Conservation (phyloP, 2,329 filamentous ascomycete species). For the Fusarium sp. region DNA sequence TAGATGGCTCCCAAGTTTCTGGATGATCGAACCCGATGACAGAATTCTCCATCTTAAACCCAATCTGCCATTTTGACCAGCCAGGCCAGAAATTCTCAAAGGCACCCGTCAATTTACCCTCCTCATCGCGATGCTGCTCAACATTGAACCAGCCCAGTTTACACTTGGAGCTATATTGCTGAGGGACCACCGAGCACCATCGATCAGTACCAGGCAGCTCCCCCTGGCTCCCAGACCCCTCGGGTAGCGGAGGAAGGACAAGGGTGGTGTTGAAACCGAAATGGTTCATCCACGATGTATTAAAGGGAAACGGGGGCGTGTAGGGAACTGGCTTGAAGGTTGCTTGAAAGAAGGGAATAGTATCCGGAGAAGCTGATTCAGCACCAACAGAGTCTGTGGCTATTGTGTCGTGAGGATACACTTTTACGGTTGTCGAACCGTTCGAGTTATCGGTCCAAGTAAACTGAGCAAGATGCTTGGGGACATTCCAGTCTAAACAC, state of each 20-base stretch:
- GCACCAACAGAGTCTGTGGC: conserved; percentile 43
- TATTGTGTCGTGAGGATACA: conserved; percentile 61
- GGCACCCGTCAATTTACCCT: conserved; percentile 37
- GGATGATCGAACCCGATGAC: conserved; percentile 51
- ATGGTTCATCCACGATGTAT: conserved; percentile 56
- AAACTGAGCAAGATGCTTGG: conserved; percentile 69
- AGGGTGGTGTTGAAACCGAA: conserved; percentile 61
- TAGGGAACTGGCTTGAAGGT: conserved; percentile 60
- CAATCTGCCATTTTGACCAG: conserved; percentile 61
- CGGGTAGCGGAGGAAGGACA: conserved; percentile 66
- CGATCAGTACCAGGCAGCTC: conserved; percentile 63
- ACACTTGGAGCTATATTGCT: conserved; percentile 50
- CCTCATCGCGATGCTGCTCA: conserved; percentile 55
- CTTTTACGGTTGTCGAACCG: conserved; percentile 58
- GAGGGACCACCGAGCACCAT: conserved; percentile 61
- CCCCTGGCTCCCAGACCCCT: conserved; percentile 55
- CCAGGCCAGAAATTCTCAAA: conserved; percentile 65
- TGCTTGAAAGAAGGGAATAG: conserved; percentile 62
- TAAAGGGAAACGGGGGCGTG: conserved; percentile 62
- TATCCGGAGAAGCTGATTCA: conserved; percentile 53
- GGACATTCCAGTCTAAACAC: conserved; percentile 67
- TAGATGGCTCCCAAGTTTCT: conserved; percentile 50
- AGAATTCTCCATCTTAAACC: conserved; percentile 57
- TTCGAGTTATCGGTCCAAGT: conserved; percentile 59
- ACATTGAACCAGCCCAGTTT: conserved; percentile 66